phyloP scores from a whole-genome alignment of 371 early-diverging fungal species.

The Chytridium lagenaria region DNA sequence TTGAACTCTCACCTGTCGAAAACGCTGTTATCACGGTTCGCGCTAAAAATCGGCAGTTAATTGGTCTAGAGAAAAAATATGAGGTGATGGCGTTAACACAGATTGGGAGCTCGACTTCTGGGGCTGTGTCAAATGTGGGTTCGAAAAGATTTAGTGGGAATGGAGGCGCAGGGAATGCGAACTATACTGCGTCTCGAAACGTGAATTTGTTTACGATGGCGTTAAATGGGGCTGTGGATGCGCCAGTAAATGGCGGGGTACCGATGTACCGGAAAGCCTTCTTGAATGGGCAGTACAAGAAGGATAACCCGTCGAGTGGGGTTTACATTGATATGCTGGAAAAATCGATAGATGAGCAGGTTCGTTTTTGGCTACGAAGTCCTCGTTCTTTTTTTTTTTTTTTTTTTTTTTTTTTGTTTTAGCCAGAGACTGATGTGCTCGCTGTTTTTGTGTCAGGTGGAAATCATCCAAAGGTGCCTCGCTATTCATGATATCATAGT shows the following conservation, averaged over 20 bases:
- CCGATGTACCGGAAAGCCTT: constrained; percentile 78
- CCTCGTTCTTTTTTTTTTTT: constrained; percentile 1
- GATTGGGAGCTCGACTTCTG: neutral
- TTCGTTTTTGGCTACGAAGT: constrained; percentile 34
- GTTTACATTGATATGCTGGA: constrained; percentile 59
- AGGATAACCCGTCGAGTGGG: constrained; percentile 54
- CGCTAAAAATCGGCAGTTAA: constrained; percentile 70
- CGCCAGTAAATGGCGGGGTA: constrained; percentile 86
- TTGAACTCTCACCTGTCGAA: constrained; percentile 77
- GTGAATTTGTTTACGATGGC: constrained; percentile 81
- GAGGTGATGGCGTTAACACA: constrained; percentile 29
- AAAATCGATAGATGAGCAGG: constrained; percentile 71
- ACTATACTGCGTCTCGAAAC: constrained; percentile 45
- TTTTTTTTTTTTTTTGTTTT: neutral
- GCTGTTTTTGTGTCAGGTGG: too few relatives aligned
- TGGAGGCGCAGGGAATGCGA: neutral
- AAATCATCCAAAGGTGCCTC: constrained; percentile 68
- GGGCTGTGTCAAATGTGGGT: neutral
- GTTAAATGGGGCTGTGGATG: constrained; percentile 83
- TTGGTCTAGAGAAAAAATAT: constrained; percentile 63
- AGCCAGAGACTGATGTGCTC: too few relatives aligned
- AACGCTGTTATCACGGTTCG: constrained; percentile 78
- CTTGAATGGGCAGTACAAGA: constrained; percentile 54
- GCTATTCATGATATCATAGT: constrained; percentile 70
- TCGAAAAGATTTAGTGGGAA: constrained; percentile 17